phyloP scores from a whole-genome alignment of 2,329 filamentous ascomycete genomes.

The Fusarium sarcochroum region DNA sequence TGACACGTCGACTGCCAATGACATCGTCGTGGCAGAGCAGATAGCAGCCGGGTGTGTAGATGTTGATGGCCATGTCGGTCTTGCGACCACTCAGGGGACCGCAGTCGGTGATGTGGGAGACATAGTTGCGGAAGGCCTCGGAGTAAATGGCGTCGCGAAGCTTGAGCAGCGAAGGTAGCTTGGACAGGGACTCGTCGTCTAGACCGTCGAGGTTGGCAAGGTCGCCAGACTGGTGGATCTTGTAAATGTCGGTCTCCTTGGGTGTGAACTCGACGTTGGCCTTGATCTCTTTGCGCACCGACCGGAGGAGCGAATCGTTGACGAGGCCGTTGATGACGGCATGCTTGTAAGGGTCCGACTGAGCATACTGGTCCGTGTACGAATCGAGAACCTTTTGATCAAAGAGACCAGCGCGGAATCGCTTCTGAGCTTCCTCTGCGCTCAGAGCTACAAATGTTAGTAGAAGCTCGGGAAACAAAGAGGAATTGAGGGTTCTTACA shows the following conservation, averaged over 20 bases:
- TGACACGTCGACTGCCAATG: slow-evolving; percentile 94
- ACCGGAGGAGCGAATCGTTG: slow-evolving; percentile 83
- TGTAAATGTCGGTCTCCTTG: slow-evolving; percentile 99
- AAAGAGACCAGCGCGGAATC: slow-evolving; percentile 78
- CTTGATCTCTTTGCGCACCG: slow-evolving; percentile 89
- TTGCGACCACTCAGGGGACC: slow-evolving; percentile 92
- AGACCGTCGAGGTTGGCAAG: slow-evolving; percentile 96
- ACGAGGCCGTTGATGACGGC: slow-evolving; percentile 88
- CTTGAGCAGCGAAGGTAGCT: slow-evolving; percentile 88
- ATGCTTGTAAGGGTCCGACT: slow-evolving; percentile 86
- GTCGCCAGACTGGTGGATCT: slow-evolving; percentile 98
- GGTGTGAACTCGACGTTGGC: slow-evolving; percentile 94
- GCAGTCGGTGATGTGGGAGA: slow-evolving; percentile 86
- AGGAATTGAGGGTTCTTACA: slow-evolving; percentile 53
- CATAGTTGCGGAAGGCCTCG: slow-evolving; percentile 86
- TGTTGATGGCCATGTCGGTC: slow-evolving; percentile 99
- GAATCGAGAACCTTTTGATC: slow-evolving; percentile 68
- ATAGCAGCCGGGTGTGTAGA: slow-evolving; percentile 97
- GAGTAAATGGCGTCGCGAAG: slow-evolving; percentile 98
- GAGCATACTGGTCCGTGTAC: slow-evolving; percentile 74
- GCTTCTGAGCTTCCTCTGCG: slow-evolving; percentile 65
- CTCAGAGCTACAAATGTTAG: slow-evolving; percentile 58
- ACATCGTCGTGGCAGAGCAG: slow-evolving; percentile 98
- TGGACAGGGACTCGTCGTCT: slow-evolving; percentile 85
- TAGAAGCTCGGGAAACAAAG: slow-evolving; percentile 22